These are phyloP conservation scores for Globisporangium splendens DNA, from an alignment of 352 stramenopile genomes.

Conservation along the genomic window DNA sequence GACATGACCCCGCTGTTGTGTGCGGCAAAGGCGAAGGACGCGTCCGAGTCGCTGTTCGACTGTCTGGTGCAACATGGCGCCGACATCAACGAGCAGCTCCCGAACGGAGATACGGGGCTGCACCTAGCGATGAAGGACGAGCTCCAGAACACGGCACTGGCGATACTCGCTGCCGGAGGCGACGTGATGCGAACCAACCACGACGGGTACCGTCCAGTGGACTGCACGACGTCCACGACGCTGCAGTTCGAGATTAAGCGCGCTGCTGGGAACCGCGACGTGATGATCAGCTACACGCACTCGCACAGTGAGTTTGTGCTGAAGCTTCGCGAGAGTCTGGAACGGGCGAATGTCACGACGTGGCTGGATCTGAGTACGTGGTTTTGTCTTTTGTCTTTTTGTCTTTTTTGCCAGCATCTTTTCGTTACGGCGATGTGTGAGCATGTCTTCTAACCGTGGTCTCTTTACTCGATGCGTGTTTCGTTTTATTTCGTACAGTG, in stretches of 20 bases:
- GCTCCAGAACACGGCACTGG: constrained; percentile 56
- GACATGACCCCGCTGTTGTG: constrained; percentile 69
- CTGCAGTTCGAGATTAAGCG: constrained; percentile 84
- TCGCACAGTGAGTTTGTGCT: constrained; percentile 72
- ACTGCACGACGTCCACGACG: constrained; percentile 79
- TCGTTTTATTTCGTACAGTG: constrained; percentile 17
- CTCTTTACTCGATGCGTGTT: no score
- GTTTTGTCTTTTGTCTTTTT: no score
- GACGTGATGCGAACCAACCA: constrained; percentile 64
- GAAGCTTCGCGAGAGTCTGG: constrained; percentile 64
- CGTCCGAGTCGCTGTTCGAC: constrained; percentile 47
- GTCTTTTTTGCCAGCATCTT: no score
- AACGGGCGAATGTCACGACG: constrained; percentile 69
- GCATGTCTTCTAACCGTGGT: no score
- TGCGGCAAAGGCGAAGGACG: constrained; percentile 49
- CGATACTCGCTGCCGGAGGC: constrained; percentile 49
- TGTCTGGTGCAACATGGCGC: constrained; percentile 46
- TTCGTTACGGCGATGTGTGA: no score
- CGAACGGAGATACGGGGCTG: constrained; percentile 66
- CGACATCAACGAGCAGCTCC: constrained; percentile 63
- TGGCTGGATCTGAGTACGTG: constrained; percentile 67
- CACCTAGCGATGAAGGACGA: constrained; percentile 75
- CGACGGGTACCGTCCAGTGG: constrained; percentile 63
- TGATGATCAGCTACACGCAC: constrained; percentile 89
- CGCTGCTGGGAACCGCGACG: constrained; percentile 69